Base-by-base conservation (phyloP, 176 grass and related monocot species). In the Eragrostis curvula region DNA sequence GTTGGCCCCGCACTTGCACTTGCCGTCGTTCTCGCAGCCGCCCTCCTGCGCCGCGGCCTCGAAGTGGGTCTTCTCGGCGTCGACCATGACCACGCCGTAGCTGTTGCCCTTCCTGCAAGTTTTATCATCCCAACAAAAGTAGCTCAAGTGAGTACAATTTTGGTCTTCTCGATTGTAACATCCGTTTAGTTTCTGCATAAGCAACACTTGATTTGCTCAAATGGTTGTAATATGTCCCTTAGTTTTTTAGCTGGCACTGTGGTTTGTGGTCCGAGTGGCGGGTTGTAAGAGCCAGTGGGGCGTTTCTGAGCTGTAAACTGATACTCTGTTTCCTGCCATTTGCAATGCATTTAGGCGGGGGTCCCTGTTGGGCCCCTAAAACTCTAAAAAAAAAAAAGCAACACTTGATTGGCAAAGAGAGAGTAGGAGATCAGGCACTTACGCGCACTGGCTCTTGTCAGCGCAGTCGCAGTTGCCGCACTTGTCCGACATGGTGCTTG, bases 381-480 rank as follows among this genome's bases (percentile, higher is more conserved):
- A n/a, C n/a, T n/a, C n/a, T n/a, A n/a, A n/a, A n/a, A n/a, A n/a
- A n/a, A n/a, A n/a, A n/a, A n/a, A 57, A 58, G 55, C 8, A 12
- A 12, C n/a, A 56, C 20, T n/a, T 21, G 20, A n/a, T 56, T 56
- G 52, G n/a, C 52, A 55, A 0, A n/a, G 56, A 58, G 56, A 10
- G 27, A 61, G 3, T 56, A 56, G 8, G 53, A 21, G 12, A 14
- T 10, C 7, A 30, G 60, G 60, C 2, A 73, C 90, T 93, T 93
- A 98, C 96, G 29, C 12, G 21, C 96, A 98, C 74, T 93, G 78
- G 84, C 23, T 86, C 92, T 87, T 94, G 85, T 92, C 88, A 68
- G 92, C 77, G 39, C 96, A 98, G 92, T 98, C 92, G 86, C 96
- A 98, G 90, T 88, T 93, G 80, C 81, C 92, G 90, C 96, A 95